Evolutionary conservation across 2,329 filamentous ascomycete genomes (phyloP).

Genomic region (Reticulascus tulasneorum): DNA sequence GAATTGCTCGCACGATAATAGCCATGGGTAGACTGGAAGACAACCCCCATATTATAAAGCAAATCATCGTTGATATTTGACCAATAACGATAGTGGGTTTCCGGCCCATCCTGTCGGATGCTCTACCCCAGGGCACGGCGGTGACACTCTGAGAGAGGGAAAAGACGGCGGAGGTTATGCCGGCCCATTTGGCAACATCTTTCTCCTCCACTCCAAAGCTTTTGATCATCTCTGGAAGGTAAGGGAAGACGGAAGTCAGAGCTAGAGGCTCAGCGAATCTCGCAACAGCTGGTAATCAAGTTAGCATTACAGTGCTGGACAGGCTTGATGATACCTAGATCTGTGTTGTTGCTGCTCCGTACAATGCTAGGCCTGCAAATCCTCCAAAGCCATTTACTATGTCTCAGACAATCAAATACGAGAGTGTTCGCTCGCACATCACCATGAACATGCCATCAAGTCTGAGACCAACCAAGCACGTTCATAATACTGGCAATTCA

Average conservation of each 20-base stretch:
- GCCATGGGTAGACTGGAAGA: conserved; percentile 77
- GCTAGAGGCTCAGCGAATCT: conserved; percentile 74
- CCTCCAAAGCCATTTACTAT: too few relatives aligned
- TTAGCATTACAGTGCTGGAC: conserved; percentile 4
- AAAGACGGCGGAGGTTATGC: conserved; percentile 68
- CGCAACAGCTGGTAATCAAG: conserved; percentile 58
- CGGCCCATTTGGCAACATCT: conserved; percentile 77
- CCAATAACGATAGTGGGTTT: conserved; percentile 77
- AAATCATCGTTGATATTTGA: conserved; percentile 73
- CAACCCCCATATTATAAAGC: conserved; percentile 79
- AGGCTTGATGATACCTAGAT: neutral
- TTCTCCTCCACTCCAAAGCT: conserved; percentile 69
- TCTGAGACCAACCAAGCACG: too few relatives aligned
- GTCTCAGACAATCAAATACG: too few relatives aligned
- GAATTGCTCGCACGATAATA: conserved; percentile 70
- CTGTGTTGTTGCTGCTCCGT: neutral
- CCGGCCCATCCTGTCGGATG: conserved; percentile 74
- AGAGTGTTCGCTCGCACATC: conserved; percentile 3
- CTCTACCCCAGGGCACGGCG: conserved; percentile 70
- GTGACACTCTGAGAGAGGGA: conserved; percentile 68
- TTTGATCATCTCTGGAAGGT: conserved; percentile 76
- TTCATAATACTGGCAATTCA: too few relatives aligned
- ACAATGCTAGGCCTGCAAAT: too few relatives aligned
- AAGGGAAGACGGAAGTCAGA: conserved; percentile 68
- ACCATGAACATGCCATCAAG: conserved; percentile 13